Base-by-base conservation (phyloP, 306 rosid genomes). In the Castanopsis chinensis region DNA sequence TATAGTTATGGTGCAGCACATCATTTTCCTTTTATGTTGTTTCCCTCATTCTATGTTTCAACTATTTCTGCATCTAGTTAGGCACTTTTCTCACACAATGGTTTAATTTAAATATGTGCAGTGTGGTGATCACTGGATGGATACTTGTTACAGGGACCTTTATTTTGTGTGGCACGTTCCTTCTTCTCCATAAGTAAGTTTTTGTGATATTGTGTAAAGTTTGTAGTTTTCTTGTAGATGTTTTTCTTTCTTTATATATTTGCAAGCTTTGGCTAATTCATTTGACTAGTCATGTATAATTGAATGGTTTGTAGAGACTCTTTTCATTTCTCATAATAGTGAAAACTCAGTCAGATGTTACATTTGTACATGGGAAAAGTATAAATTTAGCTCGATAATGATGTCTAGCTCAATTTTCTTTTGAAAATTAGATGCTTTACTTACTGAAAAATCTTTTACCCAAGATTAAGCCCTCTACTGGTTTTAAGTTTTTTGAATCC, bases 101-200 rank as follows among this genome's bases (percentile, higher is more conserved):
- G 63, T 75, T 81, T 76, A 76, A 59, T 69, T 49, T 4, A 19
- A 77, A 64, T 71, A 32, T 70, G 76, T 88, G 93, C 98, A 95
- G 99, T 87, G 84, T 93, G 91, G 93, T 88, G 73, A 60, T 90
- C 73, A 51, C 93, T 37, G 98, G 99, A 82, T 95, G 99, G 98
- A 71, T 95, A 86, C 90, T 95, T 72, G 98, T 95, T 37, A 81
- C 99, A 0, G 91, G 82, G 23, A 89, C 98, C 53, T 90, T 95
- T 78, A 74, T 95, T 74, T 74, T 95, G 84, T 91, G 98, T 57
- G 97, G 96, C 69, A 54, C 76, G 70, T 95, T 90, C 85, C 93
- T 93, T 65, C 83, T 87, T 73, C 89, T 95, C 53, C 98, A 93
- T 53, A 95, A 91, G 98, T 95, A 91, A 86, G 96, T 76, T 27